Percentiles rank a stretch among this genome's conserved stretches.
phyloP scores from a whole-genome alignment of 2,329 filamentous ascomycete genomes.

The Fusarium decemcellulare region DNA sequence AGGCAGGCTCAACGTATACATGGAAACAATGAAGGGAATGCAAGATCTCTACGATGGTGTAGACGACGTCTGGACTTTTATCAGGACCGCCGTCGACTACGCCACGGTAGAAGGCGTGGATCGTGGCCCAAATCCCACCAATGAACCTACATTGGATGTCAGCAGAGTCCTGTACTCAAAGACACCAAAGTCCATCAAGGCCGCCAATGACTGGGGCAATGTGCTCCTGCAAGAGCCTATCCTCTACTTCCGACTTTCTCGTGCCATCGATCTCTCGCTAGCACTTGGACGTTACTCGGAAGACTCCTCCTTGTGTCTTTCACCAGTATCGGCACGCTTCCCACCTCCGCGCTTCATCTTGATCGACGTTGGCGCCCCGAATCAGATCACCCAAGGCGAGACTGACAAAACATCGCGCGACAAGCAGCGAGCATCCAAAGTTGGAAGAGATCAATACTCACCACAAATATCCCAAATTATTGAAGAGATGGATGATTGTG shows the following conservation, averaged over 20 bases:
- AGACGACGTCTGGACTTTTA: conserved; percentile 29
- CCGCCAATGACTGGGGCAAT: conserved; percentile 22
- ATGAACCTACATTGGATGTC: neutral
- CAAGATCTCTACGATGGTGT: conserved; percentile 28
- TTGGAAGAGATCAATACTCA: too few species aligned
- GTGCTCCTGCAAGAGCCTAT: conserved; percentile 20
- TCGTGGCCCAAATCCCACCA: neutral
- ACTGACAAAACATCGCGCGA: too few species aligned
- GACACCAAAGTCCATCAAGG: neutral
- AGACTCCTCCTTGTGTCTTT: neutral
- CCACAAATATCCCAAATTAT: too few species aligned
- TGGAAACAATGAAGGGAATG: conserved; percentile 24
- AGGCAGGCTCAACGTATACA: conserved; percentile 22
- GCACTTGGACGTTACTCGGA: conserved; percentile 21
- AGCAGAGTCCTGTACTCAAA: neutral
- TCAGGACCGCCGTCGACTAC: conserved; percentile 18
- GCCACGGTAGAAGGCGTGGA: neutral
- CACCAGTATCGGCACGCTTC: neutral
- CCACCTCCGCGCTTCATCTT: too few species aligned
- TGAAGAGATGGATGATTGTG: too few species aligned
- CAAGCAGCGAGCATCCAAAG: too few species aligned
- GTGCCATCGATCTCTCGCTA: conserved; percentile 24
- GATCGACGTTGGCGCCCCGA: too few species aligned
- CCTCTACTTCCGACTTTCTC: conserved; percentile 24
- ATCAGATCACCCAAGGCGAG: too few species aligned